These are phyloP conservation scores for Hammondia hammondi DNA, from an alignment of 169 alveolate species.

Conservation along the genomic window DNA sequence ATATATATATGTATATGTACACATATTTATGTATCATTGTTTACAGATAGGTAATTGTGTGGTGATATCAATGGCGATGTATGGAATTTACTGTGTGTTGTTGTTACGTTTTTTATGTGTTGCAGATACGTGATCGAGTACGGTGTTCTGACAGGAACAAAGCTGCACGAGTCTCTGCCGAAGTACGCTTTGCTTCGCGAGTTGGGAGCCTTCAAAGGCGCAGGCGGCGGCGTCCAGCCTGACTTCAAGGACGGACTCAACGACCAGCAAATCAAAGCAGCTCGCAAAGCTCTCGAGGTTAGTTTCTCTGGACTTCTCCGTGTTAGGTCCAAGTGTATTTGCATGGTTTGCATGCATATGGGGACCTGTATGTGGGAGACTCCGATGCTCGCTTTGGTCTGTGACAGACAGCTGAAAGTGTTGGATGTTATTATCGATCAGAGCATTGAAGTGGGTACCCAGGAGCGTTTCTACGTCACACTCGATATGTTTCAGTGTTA, in stretches of 20 bases:
- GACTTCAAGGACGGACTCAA: slow-evolving; percentile 58
- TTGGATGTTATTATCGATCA: too few relatives aligned
- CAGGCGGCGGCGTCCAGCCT: slow-evolving; percentile 66
- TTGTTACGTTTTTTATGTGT: neutral
- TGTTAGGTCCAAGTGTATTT: neutral
- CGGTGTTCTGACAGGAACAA: slow-evolving; percentile 71
- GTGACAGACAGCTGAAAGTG: too few relatives aligned
- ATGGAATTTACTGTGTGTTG: neutral
- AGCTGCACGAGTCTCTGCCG: slow-evolving; percentile 65
- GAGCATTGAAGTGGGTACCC: too few relatives aligned
- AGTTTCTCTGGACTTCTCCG: neutral
- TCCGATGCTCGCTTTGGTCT: too few relatives aligned
- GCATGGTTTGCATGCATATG: neutral
- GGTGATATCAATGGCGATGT: neutral
- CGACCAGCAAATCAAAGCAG: neutral
- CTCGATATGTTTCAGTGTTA: too few relatives aligned
- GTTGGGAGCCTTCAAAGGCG: slow-evolving; percentile 69
- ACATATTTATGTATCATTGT: too few relatives aligned
- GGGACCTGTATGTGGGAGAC: too few relatives aligned
- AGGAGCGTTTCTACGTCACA: too few relatives aligned
- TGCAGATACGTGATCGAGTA: slow-evolving; percentile 67
- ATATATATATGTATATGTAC: neutral
- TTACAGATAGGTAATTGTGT: neutral
- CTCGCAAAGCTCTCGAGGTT: neutral
- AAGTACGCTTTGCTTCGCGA: slow-evolving; percentile 51